Conservation (phyloP, 306 rosid genomes). For the Begonia fuchsioides region DNA sequence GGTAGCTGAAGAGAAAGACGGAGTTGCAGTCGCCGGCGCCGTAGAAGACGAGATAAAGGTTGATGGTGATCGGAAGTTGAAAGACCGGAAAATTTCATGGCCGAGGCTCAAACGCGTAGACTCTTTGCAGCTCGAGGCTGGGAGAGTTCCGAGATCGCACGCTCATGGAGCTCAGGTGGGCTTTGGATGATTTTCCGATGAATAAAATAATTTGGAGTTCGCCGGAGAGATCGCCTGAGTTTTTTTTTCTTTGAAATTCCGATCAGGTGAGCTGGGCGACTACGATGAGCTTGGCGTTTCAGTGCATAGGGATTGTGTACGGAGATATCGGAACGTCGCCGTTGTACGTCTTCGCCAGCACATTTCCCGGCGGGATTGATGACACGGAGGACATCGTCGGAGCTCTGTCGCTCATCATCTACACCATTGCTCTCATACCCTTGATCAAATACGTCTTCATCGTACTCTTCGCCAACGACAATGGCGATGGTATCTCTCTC, state of each 20-base stretch:
- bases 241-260: not conserved
- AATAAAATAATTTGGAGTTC: not conserved
- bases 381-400: constrained; percentile 40
- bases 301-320: constrained; percentile 66
- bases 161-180: constrained; percentile 18
- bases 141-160: constrained; percentile 28
- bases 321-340: constrained; percentile 95
- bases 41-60: not conserved
- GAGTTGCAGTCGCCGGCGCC: not conserved
- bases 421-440: constrained; percentile 45
- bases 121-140: constrained; percentile 77
- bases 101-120: constrained; percentile 56
- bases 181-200: no score
- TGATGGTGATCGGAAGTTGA: constrained; percentile 5
- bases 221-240: not conserved
- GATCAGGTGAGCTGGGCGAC: constrained; percentile 23
- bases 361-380: constrained; percentile 19
- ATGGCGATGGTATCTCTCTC: constrained; percentile 42
- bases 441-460: constrained; percentile 61
- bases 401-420: constrained; percentile 57
- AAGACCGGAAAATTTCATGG: constrained; percentile 40
- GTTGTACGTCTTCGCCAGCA: constrained; percentile 46
- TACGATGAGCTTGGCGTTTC: constrained; percentile 58
- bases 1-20: not conserved
- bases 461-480: constrained; percentile 65